phyloP scores from a whole-genome alignment of 768 basidiomycete species.

The Rubroboletus pulcherrimus region DNA sequence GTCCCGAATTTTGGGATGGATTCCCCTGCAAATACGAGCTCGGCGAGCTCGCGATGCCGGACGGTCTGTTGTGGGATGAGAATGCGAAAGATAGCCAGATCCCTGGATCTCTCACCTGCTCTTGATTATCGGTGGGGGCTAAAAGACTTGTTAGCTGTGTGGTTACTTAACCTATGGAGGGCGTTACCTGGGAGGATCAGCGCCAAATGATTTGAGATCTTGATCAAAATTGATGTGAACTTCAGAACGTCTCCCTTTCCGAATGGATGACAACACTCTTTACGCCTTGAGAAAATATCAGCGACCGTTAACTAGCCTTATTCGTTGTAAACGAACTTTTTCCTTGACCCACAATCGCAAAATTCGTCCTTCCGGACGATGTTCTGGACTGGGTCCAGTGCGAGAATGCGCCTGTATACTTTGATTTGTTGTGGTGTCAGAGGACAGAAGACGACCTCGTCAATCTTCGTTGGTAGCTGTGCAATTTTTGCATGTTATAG shows the following conservation, averaged over 20 bases:
- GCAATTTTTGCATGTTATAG: not conserved
- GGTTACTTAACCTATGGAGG: not conserved
- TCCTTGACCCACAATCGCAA: conserved; percentile 66
- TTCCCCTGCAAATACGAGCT: conserved; percentile 58
- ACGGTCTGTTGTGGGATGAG: conserved; percentile 30
- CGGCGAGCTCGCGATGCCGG: conserved; percentile 59
- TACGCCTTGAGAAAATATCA: conserved; percentile 42
- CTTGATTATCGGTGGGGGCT: conserved; percentile 67
- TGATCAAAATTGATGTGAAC: conserved; percentile 79
- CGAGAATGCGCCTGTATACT: conserved; percentile 71
- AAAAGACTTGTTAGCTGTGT: not conserved
- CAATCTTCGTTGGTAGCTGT: conserved; percentile 83
- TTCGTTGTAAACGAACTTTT: conserved; percentile 41
- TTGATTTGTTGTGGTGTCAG: conserved; percentile 64
- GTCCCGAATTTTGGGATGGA: conserved; percentile 55
- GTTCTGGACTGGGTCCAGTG: conserved; percentile 63
- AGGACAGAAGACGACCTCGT: conserved; percentile 93
- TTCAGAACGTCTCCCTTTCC: conserved; percentile 59
- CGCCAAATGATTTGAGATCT: conserved; percentile 84
- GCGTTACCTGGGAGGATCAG: conserved; percentile 75
- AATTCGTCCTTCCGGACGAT: conserved; percentile 66
- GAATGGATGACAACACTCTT: conserved; percentile 51
- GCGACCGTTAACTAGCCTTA: not conserved
- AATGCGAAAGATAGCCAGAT: not conserved
- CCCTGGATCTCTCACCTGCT: conserved; percentile 47